Conservation (phyloP, 2,329 filamentous ascomycete genomes). For the Ophiognomonia clavigignenti-juglandacearum region DNA sequence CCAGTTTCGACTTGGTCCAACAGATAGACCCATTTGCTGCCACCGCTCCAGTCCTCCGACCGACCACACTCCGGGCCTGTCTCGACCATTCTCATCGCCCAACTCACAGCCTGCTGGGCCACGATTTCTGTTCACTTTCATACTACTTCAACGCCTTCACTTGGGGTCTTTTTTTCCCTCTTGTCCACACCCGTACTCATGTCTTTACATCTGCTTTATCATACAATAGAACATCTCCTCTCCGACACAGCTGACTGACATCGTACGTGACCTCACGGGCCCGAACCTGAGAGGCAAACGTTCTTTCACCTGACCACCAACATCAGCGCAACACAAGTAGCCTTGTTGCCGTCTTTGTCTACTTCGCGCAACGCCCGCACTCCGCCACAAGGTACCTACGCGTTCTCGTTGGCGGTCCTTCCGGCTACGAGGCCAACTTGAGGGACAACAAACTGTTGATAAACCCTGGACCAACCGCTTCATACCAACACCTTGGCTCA, state of each 20-base stretch:
- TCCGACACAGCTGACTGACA: constrained; percentile 32
- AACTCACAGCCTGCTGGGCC: constrained; percentile 8
- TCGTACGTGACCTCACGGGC: constrained; percentile 9
- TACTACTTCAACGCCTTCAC: neutral
- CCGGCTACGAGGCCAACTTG: neutral
- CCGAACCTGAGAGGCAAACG: constrained; percentile 11
- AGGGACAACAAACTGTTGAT: neutral
- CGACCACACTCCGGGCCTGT: constrained; percentile 11
- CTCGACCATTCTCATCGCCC: constrained; percentile 11
- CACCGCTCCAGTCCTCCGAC: constrained; percentile 1
- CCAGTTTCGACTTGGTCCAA: constrained; percentile 13
- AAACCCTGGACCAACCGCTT: neutral
- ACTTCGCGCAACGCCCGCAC: constrained; percentile 6
- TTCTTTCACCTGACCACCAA: constrained; percentile 4
- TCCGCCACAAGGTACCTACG: neutral
- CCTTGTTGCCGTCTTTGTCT: constrained; percentile 14
- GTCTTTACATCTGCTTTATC: constrained; percentile 25
- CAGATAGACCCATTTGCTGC: constrained; percentile 1
- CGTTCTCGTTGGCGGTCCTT: neutral
- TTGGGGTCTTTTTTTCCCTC: neutral
- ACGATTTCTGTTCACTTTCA: constrained; percentile 1
- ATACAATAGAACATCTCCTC: constrained; percentile 23
- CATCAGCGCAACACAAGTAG: constrained; percentile 6
- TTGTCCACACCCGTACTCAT: constrained; percentile 22
- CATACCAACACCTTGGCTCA: neutral